A percentile compares a stretch with the other conserved stretches of the same genome.
Conservation (phyloP, 1,284 basidiomycete species). For the Melampsora abietis-canadensis region DNA sequence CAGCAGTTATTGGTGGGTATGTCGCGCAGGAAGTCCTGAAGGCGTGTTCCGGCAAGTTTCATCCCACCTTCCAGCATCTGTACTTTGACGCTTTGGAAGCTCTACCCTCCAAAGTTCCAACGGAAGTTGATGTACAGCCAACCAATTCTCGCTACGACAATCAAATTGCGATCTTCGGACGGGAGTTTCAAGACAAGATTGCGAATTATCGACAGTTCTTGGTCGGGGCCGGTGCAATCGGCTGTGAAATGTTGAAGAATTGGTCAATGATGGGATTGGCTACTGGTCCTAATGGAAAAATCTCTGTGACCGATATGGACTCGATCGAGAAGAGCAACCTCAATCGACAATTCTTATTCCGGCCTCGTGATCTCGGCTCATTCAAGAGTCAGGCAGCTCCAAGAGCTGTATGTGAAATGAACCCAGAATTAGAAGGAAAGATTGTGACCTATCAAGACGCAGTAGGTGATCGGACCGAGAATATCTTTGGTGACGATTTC, state of each 20-base stretch:
- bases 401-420: constrained; percentile 91
- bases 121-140: constrained; percentile 82
- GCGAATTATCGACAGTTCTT: constrained; percentile 89
- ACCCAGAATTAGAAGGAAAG: constrained; percentile 83
- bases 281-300: constrained; percentile 72
- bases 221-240: constrained; percentile 96
- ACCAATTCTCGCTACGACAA: constrained; percentile 77
- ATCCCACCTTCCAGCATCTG: constrained; percentile 89
- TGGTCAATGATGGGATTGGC: constrained; percentile 99
- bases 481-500: constrained; percentile 83
- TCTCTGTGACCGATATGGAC: constrained; percentile 95
- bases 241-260: constrained; percentile 99
- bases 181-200: constrained; percentile 87
- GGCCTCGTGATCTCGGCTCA: constrained; percentile 91
- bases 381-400: constrained; percentile 98
- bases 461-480: constrained; percentile 85
- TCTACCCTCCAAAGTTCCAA: constrained; percentile 63
- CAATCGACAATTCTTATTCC: constrained; percentile 97
- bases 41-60: constrained; percentile 96
- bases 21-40: constrained; percentile 98
- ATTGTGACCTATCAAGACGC: constrained; percentile 87
- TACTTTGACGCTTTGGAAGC: constrained; percentile 99
- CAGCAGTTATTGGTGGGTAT: constrained; percentile 93
- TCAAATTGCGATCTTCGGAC: constrained; percentile 94
- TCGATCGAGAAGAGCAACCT: constrained; percentile 99